A percentile compares a stretch with the other conserved stretches of the same genome.
Conservation (phyloP, 2,329 filamentous ascomycete species). For the Fusarium sp. region DNA sequence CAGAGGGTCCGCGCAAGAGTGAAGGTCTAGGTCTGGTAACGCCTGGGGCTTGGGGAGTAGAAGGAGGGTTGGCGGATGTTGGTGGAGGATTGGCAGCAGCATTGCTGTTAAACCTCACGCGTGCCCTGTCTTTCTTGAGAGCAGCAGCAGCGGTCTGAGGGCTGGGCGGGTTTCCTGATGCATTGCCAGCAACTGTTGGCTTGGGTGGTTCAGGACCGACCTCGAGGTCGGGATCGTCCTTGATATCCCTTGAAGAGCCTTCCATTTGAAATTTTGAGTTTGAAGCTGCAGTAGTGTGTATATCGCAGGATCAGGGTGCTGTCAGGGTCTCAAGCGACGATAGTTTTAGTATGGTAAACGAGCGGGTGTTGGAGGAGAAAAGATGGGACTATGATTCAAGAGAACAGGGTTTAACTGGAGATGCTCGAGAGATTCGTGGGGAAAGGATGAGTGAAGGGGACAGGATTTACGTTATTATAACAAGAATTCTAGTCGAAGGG, state of each 20-base stretch:
- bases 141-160: slow-evolving; percentile 32
- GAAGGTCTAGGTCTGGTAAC: slow-evolving; percentile 55
- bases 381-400: slow-evolving; percentile 25
- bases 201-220: slow-evolving; percentile 21
- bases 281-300: slow-evolving; percentile 2
- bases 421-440: slow-evolving; percentile 22
- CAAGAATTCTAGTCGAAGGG: slow-evolving; percentile 17
- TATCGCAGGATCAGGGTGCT: slow-evolving; percentile 1
- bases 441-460: slow-evolving; percentile 17
- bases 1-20: slow-evolving; percentile 57
- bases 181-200: slow-evolving; percentile 5
- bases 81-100: slow-evolving; percentile 50
- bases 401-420: slow-evolving; percentile 28
- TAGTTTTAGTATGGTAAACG: slow-evolving; percentile 22
- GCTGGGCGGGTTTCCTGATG: slow-evolving; percentile 25
- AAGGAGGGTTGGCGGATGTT: slow-evolving; percentile 26
- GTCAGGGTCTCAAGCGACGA: background rate
- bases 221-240: slow-evolving; percentile 43
- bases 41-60: slow-evolving; percentile 12
- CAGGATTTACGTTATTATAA: slow-evolving; percentile 34
- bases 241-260: slow-evolving; percentile 32
- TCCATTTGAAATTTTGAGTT: slow-evolving; percentile 34
- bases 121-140: slow-evolving; percentile 58
- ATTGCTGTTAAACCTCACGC: slow-evolving; percentile 62
- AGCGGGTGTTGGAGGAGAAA: slow-evolving; percentile 15